phyloP scores from a whole-genome alignment of 1,284 basidiomycete species.

The Marasmius fiardii region DNA sequence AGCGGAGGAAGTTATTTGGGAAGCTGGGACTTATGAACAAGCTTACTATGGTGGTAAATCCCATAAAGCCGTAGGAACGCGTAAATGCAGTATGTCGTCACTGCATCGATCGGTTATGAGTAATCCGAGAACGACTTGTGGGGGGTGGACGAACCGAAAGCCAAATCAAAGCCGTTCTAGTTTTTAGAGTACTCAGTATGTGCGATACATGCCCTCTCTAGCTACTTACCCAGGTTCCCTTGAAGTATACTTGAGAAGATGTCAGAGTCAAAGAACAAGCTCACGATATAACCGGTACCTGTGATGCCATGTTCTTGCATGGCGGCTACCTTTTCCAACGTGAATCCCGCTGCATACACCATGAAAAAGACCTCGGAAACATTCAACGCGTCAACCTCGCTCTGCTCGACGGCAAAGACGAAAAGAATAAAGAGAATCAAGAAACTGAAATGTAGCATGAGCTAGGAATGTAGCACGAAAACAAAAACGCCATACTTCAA shows the following conservation, averaged over 20 bases:
- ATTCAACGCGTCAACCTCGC: constrained; percentile 61
- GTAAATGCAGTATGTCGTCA: constrained; percentile 78
- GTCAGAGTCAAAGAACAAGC: constrained; percentile 7
- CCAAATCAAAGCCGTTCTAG: constrained; percentile 88
- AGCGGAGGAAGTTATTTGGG: constrained; percentile 1
- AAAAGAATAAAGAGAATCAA: constrained; percentile 82
- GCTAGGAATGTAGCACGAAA: constrained; percentile 2
- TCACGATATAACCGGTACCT: constrained; percentile 37
- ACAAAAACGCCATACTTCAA: constrained; percentile 52
- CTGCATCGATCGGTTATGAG: constrained; percentile 30
- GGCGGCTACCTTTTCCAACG: constrained; percentile 88
- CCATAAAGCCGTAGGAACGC: constrained; percentile 72
- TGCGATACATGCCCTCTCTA: neutral
- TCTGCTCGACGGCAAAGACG: constrained; percentile 77
- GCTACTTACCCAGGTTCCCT: constrained; percentile 71
- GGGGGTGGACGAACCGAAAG: constrained; percentile 57
- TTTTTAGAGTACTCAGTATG: constrained; percentile 1
- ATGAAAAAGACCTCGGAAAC: constrained; percentile 71
- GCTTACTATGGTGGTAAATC: constrained; percentile 56
- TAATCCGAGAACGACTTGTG: neutral
- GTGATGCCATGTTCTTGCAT: constrained; percentile 93
- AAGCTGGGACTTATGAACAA: constrained; percentile 1
- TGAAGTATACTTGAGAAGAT: constrained; percentile 61
- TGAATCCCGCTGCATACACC: constrained; percentile 82
- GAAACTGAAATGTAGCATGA: constrained; percentile 51